Base-by-base conservation (phyloP, 352 stramenopile genomes). In the Phytophthora tentaculata region DNA sequence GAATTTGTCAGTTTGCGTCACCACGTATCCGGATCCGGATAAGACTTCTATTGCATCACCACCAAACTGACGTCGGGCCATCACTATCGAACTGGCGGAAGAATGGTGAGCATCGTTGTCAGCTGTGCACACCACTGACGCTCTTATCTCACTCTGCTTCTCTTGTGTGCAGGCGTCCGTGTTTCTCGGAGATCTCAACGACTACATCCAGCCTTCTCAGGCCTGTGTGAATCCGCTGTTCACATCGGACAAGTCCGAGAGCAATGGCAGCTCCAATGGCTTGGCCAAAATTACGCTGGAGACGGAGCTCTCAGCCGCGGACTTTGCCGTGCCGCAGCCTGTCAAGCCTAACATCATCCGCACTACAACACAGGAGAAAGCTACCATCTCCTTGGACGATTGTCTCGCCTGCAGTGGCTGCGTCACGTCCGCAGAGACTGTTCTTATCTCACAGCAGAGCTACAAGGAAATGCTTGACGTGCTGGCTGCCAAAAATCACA, bases 361-460 rank as follows among this genome's bases (percentile, higher is more conserved):
- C 49, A 89, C 83, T 14, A 84, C 72, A 9, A 76, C 70, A 37
- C 71, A 90, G 57, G 83, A 97, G 69, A 96, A 96, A 52, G 94
- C 94, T 7, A 97, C 90, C 9, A 96, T 99, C 47, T 98, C 95
- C 50, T 86, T 99, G 22, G 94, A 97, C 39, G 97, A 99, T 80
- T 99, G 97, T 66, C 91, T 99, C 41, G 97, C 97, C 1, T 99
- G 97, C 81, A 98, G 89, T 23, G 97, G 97, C 56, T 99, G 97
- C 71, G 95, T 99, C 51, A 99, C 97, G 56, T 98, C 96, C n/a
- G 96, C 97, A 2, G 97, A 99, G 83, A 97, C 96, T n/a, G 96
- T 99, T n/a, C 80, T 99, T 13, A 95, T 99, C 75, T 97, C 97
- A 51, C 91, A 98, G 69, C 95, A 98, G 72, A 98, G 97, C 76